Percentiles rank a stretch among this genome's conserved stretches.
phyloP scores from a whole-genome alignment of 1,139 yeast genomes.

The Blastobotrys ciferrii region DNA sequence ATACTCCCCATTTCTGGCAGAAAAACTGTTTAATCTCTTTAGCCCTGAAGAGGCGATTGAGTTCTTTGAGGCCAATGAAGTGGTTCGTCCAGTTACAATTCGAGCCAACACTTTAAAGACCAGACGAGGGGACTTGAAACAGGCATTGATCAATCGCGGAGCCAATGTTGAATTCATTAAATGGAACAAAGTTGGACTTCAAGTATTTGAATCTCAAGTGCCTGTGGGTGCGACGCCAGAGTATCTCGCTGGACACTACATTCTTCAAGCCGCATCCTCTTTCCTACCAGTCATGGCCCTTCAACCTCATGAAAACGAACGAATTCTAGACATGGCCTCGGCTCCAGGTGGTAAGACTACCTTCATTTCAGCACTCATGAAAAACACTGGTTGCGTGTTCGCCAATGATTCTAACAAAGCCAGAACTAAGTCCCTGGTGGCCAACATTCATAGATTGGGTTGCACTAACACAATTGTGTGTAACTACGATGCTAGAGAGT shows the following conservation, averaged over 20 bases:
- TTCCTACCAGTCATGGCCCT: slow-evolving; percentile 97
- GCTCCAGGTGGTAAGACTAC: slow-evolving; percentile 99
- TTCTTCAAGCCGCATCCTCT: slow-evolving; percentile 97
- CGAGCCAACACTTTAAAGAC: slow-evolving; percentile 94
- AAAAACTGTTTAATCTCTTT: slow-evolving; percentile 83
- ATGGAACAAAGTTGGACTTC: slow-evolving; percentile 98
- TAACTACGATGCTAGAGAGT: slow-evolving; percentile 97
- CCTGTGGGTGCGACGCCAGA: slow-evolving; percentile 99
- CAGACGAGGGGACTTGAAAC: slow-evolving; percentile 94
- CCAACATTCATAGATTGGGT: slow-evolving; percentile 95
- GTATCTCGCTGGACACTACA: slow-evolving; percentile 95
- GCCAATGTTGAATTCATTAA: slow-evolving; percentile 94
- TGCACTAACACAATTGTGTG: slow-evolving; percentile 96
- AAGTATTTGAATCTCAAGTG: slow-evolving; percentile 95
- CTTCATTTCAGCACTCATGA: slow-evolving; percentile 93
- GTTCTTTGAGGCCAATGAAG: slow-evolving; percentile 97
- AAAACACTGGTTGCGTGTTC: slow-evolving; percentile 94
- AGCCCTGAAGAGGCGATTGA: slow-evolving; percentile 96
- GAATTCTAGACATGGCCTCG: slow-evolving; percentile 97
- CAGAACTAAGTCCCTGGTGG: slow-evolving; percentile 92
- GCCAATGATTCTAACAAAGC: slow-evolving; percentile 97
- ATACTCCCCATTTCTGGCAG: slow-evolving; percentile 93
- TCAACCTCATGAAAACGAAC: slow-evolving; percentile 93
- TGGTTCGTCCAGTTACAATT: slow-evolving; percentile 92
- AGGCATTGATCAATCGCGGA: slow-evolving; percentile 91